Base-by-base conservation (phyloP, 1,139 yeast species). In the Kluyveromyces marxianus region DNA sequence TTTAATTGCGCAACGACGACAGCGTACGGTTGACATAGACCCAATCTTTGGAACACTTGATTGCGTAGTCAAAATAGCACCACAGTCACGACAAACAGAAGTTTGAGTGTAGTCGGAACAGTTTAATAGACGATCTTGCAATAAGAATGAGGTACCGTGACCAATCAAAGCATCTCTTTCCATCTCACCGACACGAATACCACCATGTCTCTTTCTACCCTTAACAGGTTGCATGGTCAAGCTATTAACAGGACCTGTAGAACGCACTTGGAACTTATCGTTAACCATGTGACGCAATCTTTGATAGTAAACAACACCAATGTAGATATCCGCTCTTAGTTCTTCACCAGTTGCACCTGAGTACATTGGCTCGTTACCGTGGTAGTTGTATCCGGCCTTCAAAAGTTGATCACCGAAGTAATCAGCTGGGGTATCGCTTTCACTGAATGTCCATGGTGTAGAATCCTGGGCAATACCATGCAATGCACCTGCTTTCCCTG, bases 141-240 rank as follows among this genome's bases (percentile, higher is more conserved):
- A 73, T 61, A 92, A 72, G 79, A 79, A 92, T 1, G 98, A 89
- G n/a, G 98, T 84, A 70, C 98, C 99, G 65, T 94, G 98, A 51
- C 98, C 99, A 65, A 92, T 89, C 59, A 92, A 74, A 2, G 98
- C 98, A 75, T 92, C 99, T 72, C 98, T 86, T 72, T 92, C 99
- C 99, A 92, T 92, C 69, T 92, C 98, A 66, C 98, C 98, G 37
- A 92, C 95, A 76, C 99, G 95, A 58, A 92, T 92, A 83, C 99
- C 99, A 70, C 99, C 99, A 55, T 85, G 82, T 71, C 98, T 82
- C 81, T 92, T 94, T 72, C 99, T 84, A 62, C 99, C 99, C 73
- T 94, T 92, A 50, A 92, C 98, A 41, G 99, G 99, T 74, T 92
- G 99, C 97, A 92, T 90, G 21, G 98, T 94, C 62, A 92, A 76